Base-by-base conservation (phyloP, 805 yeast genomes). In the Ogataea minuta region DNA sequence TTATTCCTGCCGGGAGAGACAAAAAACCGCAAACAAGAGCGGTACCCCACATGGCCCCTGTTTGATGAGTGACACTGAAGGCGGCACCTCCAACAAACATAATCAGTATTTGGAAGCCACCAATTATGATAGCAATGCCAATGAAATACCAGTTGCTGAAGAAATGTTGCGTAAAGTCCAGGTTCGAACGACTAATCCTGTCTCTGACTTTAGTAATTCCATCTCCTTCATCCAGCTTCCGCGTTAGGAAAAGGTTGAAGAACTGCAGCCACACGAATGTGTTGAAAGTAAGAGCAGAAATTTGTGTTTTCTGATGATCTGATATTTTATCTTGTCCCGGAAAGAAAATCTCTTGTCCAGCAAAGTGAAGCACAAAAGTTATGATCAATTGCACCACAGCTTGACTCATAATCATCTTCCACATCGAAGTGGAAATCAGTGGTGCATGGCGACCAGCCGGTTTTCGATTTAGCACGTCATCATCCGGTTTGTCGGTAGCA, bases 51-150 rank as follows among this genome's bases (percentile, higher is more conserved):
- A 81, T 79, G 1, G 78, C 78, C 6, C 84, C 84, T 1, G 95
- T 83, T 63, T 85, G 95, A 46, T 82, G 73, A 2, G 77, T 77
- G 48, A 90, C 73, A 6, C 90, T 78, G 64, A 93, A 93, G 0
- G 99, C 96, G 28, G 91, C 85, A 40, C 99, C 99, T 39, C 99
- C 99, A 47, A 87, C 91, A 64, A 81, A 85, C 98, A 93, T 93
- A 53, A 93, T 91, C 38, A 91, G 62, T 3, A 89, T 69, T 67
- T 93, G 99, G 64, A 80, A 77, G 4, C 84, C 90, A 21, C 81
- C 93, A 62, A 93, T 89, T 33, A 93, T 69, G 2, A 62, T 53
- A 15, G 84, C 79, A 52, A 93, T 90, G 5, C 61, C 68, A 31
- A 89, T 64, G 64, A 93, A 93, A 62, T 86, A 89, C 69, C 77